These are phyloP conservation scores for Cadophora luteo-olivacea DNA, from an alignment of 2,329 filamentous ascomycete species.

Conservation along the genomic window DNA sequence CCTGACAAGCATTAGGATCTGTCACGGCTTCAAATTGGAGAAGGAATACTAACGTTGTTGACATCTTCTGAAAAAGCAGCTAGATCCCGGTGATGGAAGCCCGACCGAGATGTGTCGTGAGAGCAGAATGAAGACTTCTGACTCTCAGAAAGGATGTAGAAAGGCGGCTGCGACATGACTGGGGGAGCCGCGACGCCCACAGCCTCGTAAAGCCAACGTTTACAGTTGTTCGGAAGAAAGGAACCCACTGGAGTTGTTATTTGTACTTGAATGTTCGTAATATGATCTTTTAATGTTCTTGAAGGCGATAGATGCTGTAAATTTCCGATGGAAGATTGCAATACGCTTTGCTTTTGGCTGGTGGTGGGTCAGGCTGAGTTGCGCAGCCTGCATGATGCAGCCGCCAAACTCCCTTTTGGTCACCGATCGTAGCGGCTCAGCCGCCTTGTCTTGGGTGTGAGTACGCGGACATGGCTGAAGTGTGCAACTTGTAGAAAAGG, in stretches of 20 bases:
- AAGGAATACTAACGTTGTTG: neutral
- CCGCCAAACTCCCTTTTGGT: neutral
- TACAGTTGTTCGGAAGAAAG: no score
- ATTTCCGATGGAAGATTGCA: neutral
- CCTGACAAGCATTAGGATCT: neutral
- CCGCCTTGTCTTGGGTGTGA: no score
- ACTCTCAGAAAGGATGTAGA: neutral
- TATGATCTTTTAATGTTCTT: neutral
- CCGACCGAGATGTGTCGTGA: neutral
- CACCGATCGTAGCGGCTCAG: neutral
- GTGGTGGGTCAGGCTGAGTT: neutral
- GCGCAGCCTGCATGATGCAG: neutral
- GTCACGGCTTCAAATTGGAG: neutral
- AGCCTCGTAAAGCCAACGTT: no score
- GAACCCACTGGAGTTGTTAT: no score
- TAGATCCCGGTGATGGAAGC: conserved; percentile 1
- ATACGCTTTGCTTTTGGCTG: neutral
- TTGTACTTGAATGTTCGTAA: neutral
- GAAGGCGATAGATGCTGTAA: neutral
- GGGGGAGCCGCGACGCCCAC: no score
- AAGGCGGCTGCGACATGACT: conserved; percentile 1
- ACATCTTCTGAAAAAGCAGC: conserved; percentile 1
- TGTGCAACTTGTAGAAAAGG: no score
- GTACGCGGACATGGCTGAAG: no score
- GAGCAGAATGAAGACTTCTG: neutral